Evolutionary conservation across 352 stramenopile species (phyloP), one percentile per base, ranked within the genome.

Genomic region (Bremia lactucae): DNA sequence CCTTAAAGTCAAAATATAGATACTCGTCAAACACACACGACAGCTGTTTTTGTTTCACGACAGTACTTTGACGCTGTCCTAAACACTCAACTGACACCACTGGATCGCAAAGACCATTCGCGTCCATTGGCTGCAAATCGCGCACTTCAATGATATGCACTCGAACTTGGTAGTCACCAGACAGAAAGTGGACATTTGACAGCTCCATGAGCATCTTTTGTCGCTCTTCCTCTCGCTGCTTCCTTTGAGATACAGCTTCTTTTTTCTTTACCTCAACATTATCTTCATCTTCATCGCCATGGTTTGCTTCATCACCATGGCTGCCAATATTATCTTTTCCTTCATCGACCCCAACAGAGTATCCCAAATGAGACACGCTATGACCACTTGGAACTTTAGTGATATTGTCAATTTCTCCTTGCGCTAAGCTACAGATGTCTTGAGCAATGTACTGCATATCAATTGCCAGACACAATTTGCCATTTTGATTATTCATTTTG

Each of bases 11-110:
- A 55, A 97, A 94, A 42, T 89, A 89, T 18, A 96, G 63, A 11
- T 75, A 72, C 48, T 96, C 82, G 54, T 97, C 88, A 62, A 95
- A 95, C 2, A 96, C 79, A 28, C 70, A 88, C 19, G 69, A 89
- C 9, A 87, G 61, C 37, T 86, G 72, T 46, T 94, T 79, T 48
- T 86, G 65, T 65, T 93, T 82, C 42, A 92, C 68, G 31, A 74
- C 58, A 6, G 74, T 92, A 42, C 93, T 65, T 38, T 91, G 71
- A 6, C 72, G 71, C 38, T 93, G 76, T 2, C 69, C 74, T 28
- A 95, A 64, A 29, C 80, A 88, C 49, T 90, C 80, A 11, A 94
- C 73, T 11, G 77, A 74, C 4, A 95, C 65, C 13, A 96, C 83
- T 3, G 88, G 88, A 47, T 97, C 88, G 35, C 73, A 90, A 8